Conservation (phyloP, 1,284 basidiomycete genomes). For the Ceratobasidium sp. region DNA sequence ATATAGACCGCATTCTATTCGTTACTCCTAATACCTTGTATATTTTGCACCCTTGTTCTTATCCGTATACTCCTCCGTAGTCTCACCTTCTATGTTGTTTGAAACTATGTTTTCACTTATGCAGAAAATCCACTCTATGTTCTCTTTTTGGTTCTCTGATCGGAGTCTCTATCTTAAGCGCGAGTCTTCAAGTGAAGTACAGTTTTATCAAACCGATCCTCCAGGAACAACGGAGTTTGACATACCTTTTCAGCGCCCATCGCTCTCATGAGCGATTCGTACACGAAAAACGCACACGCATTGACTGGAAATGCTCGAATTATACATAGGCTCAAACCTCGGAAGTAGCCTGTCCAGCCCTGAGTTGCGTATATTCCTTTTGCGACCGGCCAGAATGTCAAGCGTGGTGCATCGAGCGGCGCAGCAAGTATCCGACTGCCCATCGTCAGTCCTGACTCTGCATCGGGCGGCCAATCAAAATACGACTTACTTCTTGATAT, state of each 20-base stretch:
- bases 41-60: constrained; percentile 1
- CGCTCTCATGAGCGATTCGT: constrained; percentile 69
- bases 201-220: not conserved
- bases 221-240: not conserved
- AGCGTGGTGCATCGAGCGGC: constrained; percentile 55
- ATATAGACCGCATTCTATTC: constrained; percentile 27
- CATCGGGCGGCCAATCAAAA: constrained; percentile 19
- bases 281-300: constrained; percentile 74
- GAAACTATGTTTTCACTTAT: not conserved
- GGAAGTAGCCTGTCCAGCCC: constrained; percentile 65
- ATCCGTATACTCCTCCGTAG: constrained; percentile 13
- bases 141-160: not conserved
- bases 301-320: constrained; percentile 76
- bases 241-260: constrained; percentile 70
- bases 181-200: constrained; percentile 5
- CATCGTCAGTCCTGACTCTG: constrained; percentile 16
- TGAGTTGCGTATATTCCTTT: constrained; percentile 59
- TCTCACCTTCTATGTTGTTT: constrained; percentile 2
- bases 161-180: not conserved
- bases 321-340: constrained; percentile 59
- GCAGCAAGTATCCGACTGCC: constrained; percentile 68
- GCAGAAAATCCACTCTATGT: constrained; percentile 7
- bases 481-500: constrained; percentile 71
- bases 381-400: constrained; percentile 59
- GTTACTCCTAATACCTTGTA: constrained; percentile 5